Conservation (phyloP, 352 stramenopile genomes). For the Saprolegnia parasitica region DNA sequence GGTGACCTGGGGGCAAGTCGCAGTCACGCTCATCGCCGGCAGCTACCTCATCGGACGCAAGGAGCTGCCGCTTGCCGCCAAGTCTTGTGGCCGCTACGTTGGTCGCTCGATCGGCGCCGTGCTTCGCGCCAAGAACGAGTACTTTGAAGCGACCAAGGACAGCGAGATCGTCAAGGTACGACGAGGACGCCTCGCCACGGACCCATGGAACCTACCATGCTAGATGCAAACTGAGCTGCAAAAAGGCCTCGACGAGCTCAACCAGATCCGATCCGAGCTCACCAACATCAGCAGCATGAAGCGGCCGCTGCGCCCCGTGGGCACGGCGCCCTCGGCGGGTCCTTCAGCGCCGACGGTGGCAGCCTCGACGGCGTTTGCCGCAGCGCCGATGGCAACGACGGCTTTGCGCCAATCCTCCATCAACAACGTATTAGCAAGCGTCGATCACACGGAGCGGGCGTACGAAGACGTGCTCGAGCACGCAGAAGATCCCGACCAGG, state of each 20-base stretch:
- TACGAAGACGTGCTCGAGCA: constrained; percentile 24
- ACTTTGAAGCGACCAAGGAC: constrained; percentile 76
- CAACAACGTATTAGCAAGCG: constrained; percentile 19
- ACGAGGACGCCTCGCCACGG: neutral
- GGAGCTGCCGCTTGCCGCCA: constrained; percentile 65
- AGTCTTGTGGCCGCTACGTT: constrained; percentile 52
- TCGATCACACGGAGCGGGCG: constrained; percentile 23
- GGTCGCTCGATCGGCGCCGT: constrained; percentile 62
- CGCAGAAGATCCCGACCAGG: constrained; percentile 37
- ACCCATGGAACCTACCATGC: neutral
- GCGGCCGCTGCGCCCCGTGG: constrained; percentile 45
- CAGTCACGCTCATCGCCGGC: constrained; percentile 58
- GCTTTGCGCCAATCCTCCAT: constrained; percentile 24
- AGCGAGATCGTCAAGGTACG: constrained; percentile 67
- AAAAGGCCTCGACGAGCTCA: constrained; percentile 69
- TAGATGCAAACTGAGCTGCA: constrained; percentile 73
- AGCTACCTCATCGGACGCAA: constrained; percentile 63
- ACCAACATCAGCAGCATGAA: constrained; percentile 64
- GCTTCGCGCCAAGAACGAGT: constrained; percentile 75
- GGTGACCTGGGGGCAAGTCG: constrained; percentile 64
- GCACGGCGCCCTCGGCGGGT: constrained; percentile 15
- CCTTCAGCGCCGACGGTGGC: neutral
- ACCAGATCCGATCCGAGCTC: constrained; percentile 71
- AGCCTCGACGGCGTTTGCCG: neutral
- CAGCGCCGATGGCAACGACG: constrained; percentile 13